Base-by-base conservation (phyloP, 169 alveolate species). In the Plasmodium blacklocki region DNA sequence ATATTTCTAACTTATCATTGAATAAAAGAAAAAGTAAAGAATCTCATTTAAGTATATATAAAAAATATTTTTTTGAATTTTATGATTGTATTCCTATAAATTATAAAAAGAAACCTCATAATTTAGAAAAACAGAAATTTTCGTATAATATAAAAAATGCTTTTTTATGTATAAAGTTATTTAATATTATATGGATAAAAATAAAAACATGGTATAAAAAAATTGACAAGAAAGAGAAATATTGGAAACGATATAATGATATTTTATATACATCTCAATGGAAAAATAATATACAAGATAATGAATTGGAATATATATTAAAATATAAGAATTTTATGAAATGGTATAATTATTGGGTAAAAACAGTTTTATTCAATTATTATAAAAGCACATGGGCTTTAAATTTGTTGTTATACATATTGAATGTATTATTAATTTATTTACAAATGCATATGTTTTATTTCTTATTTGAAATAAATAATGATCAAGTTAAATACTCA, bases 321-420 rank as follows among this genome's bases (percentile, higher is more conserved):
- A 83, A 83, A 18, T 83, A 83, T 71, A 83, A 70, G 11, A 83
- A 39, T 62, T 83, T 83, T 45, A 83, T 50, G 29, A 71, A 59
- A 29, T 83, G 91, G 91, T 83, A 83, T 63, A 45, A 49, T 58
- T 59, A 83, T 39, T 83, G 91, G 91, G 85, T 83, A 21, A 83
- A 72, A 26, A 52, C 39, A 2, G 21, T 83, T 63, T 39, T 68
- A 72, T 83, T 54, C 54, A 50, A 52, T 70, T 70, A 70, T 60
- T 83, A 68, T 50, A 83, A 83, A 62, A 83, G 68, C 8, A 63
- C 91, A n/a, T 52, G 32, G 1, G 8, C 71, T 23, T 70, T 70
- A 45, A 39, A 23, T 62, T 19, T 83, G 3, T 8, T 83, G 2
- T 21, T 83, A 32, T 54, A 49, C 8, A 12, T 83, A 23, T 45